Conservation (phyloP, 1,139 yeast genomes). For the Suhomyces panamericanus region DNA sequence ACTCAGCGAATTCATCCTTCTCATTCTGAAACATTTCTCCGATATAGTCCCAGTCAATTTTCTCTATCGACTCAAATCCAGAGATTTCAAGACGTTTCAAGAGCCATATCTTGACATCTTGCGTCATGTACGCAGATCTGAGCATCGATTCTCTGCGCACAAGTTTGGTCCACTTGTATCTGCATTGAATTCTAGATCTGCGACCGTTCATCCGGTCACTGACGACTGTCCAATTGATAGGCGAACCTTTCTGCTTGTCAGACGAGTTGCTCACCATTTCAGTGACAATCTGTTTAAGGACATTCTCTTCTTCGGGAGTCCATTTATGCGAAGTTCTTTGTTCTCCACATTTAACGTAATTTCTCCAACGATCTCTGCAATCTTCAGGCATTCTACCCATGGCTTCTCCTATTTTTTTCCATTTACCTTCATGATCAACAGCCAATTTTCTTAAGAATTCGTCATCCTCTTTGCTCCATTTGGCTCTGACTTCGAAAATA, state of each 20-base stretch:
- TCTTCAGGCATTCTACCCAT: constrained; percentile 97
- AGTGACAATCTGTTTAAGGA: constrained; percentile 56
- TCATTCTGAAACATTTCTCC: constrained; percentile 20
- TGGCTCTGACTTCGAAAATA: constrained; percentile 81
- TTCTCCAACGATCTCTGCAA: constrained; percentile 94
- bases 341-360: constrained; percentile 86
- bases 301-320: constrained; percentile 70
- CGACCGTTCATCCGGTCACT: constrained; percentile 87
- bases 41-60: constrained; percentile 60
- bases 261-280: constrained; percentile 33
- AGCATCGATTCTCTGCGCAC: constrained; percentile 58
- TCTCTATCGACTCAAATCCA: constrained; percentile 47
- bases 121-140: constrained; percentile 51
- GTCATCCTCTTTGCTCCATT: constrained; percentile 86
- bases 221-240: constrained; percentile 86
- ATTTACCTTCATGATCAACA: constrained; percentile 69
- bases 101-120: constrained; percentile 58
- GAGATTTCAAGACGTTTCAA: constrained; percentile 50
- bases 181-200: constrained; percentile 87
- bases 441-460: constrained; percentile 61
- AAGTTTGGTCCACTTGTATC: constrained; percentile 90
- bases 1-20: constrained; percentile 10
- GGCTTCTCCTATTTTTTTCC: constrained; percentile 77
- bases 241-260: constrained; percentile 19
- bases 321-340: constrained; percentile 75